phyloP scores from a whole-genome alignment of 2,329 filamentous ascomycete genomes.

The Zelopaecilomyces penicillatus region DNA sequence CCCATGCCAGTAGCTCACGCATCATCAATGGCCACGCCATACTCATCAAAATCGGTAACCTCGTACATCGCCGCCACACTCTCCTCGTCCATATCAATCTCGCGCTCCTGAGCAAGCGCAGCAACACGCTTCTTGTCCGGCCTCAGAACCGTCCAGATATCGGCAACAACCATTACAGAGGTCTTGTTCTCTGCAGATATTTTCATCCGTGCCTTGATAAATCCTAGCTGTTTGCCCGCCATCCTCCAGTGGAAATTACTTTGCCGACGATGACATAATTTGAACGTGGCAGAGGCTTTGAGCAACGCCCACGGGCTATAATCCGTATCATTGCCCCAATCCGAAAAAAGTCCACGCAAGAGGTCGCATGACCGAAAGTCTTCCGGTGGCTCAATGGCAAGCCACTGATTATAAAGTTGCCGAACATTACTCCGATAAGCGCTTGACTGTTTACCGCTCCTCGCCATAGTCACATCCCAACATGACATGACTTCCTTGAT shows the following conservation, averaged over 20 bases:
- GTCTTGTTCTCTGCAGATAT: slow-evolving; percentile 1
- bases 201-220: slow-evolving; percentile 33
- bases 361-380: slow-evolving; percentile 16
- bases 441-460: slow-evolving; percentile 7
- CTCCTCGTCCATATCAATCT: slow-evolving; percentile 14
- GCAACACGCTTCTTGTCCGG: slow-evolving; percentile 27
- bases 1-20: slow-evolving; percentile 9
- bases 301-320: slow-evolving; percentile 39
- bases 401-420: slow-evolving; percentile 33
- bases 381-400: slow-evolving; percentile 29
- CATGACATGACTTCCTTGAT: slow-evolving; percentile 18
- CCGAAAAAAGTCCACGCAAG: slow-evolving; percentile 20
- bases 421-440: slow-evolving; percentile 21
- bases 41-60: slow-evolving; percentile 20
- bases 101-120: slow-evolving; percentile 12
- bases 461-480: slow-evolving; percentile 25
- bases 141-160: slow-evolving; percentile 26
- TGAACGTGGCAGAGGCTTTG: slow-evolving; percentile 42
- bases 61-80: slow-evolving; percentile 18
- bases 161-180: slow-evolving; percentile 25
- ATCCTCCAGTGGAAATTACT: slow-evolving; percentile 37
- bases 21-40: slow-evolving; percentile 22
- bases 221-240: slow-evolving; percentile 39
- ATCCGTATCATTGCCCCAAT: slow-evolving; percentile 13
- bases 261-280: slow-evolving; percentile 20